Evolutionary conservation across 169 alveolate species (phyloP).

Genomic region (Plasmodium blacklocki): DNA sequence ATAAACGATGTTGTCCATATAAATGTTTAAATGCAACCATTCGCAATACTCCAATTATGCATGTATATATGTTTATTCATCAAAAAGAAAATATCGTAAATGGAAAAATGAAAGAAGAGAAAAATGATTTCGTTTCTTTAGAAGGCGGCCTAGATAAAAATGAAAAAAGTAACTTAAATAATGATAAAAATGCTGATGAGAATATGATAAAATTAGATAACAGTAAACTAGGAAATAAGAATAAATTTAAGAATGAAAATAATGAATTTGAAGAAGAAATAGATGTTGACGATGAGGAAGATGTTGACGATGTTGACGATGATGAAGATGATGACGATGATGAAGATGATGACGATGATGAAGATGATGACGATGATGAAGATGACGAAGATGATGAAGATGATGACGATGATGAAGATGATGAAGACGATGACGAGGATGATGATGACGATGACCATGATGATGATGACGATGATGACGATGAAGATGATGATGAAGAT

Average conservation of each 20-base stretch:
- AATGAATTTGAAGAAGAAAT: conserved; percentile 3
- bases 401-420: conserved; percentile 39
- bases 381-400: conserved; percentile 32
- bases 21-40: conserved; percentile 55
- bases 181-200: background rate
- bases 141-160: background rate
- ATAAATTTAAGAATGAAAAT: background rate
- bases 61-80: conserved; percentile 76
- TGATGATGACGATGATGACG: background rate
- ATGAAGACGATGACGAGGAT: conserved; percentile 29
- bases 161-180: background rate
- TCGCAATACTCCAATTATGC: conserved; percentile 73
- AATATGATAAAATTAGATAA: background rate
- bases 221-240: background rate
- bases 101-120: conserved; percentile 58
- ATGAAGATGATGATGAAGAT: background rate
- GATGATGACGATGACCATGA: conserved; percentile 4
- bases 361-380: conserved; percentile 21
- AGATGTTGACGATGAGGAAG: conserved; percentile 22
- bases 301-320: conserved; percentile 14
- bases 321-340: conserved; percentile 32
- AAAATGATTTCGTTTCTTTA: conserved; percentile 17
- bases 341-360: conserved; percentile 5
- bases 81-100: conserved; percentile 50
- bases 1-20: conserved; percentile 72